These are phyloP conservation scores for Colletotrichum sansevieriae DNA, from an alignment of 2,329 filamentous ascomycete genomes.

Conservation along the genomic window DNA sequence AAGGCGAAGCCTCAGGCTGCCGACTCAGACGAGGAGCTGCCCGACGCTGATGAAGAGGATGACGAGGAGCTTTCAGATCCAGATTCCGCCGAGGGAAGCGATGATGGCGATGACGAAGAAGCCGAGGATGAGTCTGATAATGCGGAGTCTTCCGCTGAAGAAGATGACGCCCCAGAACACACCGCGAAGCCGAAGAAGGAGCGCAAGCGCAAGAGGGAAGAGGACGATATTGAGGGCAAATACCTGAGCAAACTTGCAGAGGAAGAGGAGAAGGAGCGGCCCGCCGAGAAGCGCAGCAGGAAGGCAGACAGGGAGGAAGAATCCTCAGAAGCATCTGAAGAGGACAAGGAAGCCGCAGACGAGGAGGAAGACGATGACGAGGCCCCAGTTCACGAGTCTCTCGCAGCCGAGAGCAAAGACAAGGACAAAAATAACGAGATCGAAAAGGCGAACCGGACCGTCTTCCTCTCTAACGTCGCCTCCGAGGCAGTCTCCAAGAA, in stretches of 20 bases:
- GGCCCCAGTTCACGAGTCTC: slow-evolving; percentile 69
- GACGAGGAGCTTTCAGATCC: slow-evolving; percentile 42
- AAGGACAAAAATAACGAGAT: slow-evolving; percentile 67
- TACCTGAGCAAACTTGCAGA: slow-evolving; percentile 76
- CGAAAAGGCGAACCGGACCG: slow-evolving; percentile 88
- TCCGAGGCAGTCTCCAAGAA: slow-evolving; percentile 86
- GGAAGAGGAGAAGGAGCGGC: slow-evolving; percentile 67
- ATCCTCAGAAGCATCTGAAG: slow-evolving; percentile 48
- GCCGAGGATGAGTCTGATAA: slow-evolving; percentile 34
- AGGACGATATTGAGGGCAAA: slow-evolving; percentile 77
- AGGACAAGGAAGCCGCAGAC: slow-evolving; percentile 15
- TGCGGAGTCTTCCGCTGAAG: slow-evolving; percentile 43
- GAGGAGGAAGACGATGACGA: slow-evolving; percentile 45
- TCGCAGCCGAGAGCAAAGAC: slow-evolving; percentile 64
- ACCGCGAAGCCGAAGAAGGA: slow-evolving; percentile 60
- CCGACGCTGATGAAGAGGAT: slow-evolving; percentile 49
- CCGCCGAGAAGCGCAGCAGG: slow-evolving; percentile 68
- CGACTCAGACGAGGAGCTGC: slow-evolving; percentile 48
- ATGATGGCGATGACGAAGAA: slow-evolving; percentile 48
- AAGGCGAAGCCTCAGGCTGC: slow-evolving; percentile 50
- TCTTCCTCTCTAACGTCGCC: slow-evolving; percentile 94
- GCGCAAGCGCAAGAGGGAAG: slow-evolving; percentile 76
- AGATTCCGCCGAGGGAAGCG: slow-evolving; percentile 32
- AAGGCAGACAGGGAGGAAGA: slow-evolving; percentile 54
- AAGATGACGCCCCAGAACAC: slow-evolving; percentile 56